Evolutionary conservation across 805 yeast species (phyloP).

Genomic region (Monosporozyma aquatica): DNA sequence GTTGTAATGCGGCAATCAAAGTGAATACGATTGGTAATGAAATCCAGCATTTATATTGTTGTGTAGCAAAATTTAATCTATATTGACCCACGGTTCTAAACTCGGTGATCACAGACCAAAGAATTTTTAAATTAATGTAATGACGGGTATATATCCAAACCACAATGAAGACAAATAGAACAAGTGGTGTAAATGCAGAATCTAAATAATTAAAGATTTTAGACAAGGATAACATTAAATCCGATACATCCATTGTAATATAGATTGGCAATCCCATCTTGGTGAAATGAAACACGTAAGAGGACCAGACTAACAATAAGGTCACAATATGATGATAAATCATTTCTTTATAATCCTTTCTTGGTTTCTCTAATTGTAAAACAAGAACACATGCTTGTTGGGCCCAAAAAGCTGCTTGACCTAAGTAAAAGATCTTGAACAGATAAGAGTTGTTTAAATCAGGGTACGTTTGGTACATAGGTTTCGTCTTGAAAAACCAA

Average conservation of each 20-base stretch:
- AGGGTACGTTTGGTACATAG: constrained; percentile 76
- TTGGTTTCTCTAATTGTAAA: constrained; percentile 84
- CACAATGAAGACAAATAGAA: constrained; percentile 56
- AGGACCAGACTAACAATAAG: constrained; percentile 71
- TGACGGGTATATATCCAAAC: constrained; percentile 90
- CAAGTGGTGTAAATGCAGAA: constrained; percentile 50
- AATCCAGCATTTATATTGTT: constrained; percentile 94
- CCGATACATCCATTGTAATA: constrained; percentile 93
- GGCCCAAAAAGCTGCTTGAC: constrained; percentile 96
- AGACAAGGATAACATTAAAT: constrained; percentile 74
- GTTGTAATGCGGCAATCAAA: constrained; percentile 69
- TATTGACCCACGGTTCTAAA: constrained; percentile 79
- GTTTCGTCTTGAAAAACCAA: constrained; percentile 82
- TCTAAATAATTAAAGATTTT: constrained; percentile 84
- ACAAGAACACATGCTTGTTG: constrained; percentile 83
- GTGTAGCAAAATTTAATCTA: constrained; percentile 73
- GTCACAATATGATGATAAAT: constrained; percentile 92
- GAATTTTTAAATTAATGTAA: constrained; percentile 66
- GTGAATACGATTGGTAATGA: constrained; percentile 83
- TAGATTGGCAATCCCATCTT: constrained; percentile 91
- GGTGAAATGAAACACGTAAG: constrained; percentile 91
- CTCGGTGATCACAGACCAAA: constrained; percentile 81
- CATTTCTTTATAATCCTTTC: constrained; percentile 87
- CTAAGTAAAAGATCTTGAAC: constrained; percentile 75
- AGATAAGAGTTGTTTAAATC: constrained; percentile 61